Evolutionary conservation across 2,329 filamentous ascomycete species (phyloP).

Genomic region (Diplodia scrobiculata): DNA sequence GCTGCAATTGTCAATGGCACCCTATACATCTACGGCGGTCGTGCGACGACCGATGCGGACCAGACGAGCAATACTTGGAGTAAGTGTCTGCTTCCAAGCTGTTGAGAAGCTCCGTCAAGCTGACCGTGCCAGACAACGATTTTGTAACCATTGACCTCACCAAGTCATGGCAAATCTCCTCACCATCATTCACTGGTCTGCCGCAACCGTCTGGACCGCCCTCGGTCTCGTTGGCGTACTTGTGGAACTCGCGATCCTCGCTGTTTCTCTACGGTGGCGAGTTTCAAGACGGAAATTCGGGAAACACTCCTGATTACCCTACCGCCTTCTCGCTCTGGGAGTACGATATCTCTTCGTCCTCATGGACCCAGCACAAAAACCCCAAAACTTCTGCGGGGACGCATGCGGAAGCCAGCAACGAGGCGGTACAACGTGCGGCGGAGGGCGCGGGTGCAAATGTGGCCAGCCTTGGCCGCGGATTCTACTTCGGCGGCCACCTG

Average conservation of each 20-base stretch:
- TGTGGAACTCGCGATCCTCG: conserved; percentile 72
- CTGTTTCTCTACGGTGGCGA: conserved; percentile 75
- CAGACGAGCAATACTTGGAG: conserved; percentile 71
- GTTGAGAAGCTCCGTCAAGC: conserved; percentile 14
- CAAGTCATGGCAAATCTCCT: conserved; percentile 68
- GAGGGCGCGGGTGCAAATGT: conserved; percentile 74
- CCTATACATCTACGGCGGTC: conserved; percentile 74
- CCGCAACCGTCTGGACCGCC: conserved; percentile 69
- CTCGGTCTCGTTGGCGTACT: conserved; percentile 69
- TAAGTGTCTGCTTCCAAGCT: conserved; percentile 45
- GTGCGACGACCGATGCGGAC: conserved; percentile 59
- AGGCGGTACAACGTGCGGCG: conserved; percentile 66
- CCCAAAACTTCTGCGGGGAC: conserved; percentile 66
- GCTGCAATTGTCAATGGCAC: conserved; percentile 72
- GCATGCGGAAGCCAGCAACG: conserved; percentile 59
- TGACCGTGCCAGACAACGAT: conserved; percentile 60
- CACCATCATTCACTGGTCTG: conserved; percentile 64
- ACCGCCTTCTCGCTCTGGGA: conserved; percentile 67
- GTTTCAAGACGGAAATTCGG: conserved; percentile 58
- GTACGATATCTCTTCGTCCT: conserved; percentile 62
- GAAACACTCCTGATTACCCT: conserved; percentile 57
- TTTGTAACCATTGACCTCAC: conserved; percentile 73
- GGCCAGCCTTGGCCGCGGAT: conserved; percentile 68
- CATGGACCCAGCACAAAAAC: conserved; percentile 65
- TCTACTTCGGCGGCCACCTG: conserved; percentile 77